Conservation (phyloP, 805 yeast species). For the Geotrichum ghanense region DNA sequence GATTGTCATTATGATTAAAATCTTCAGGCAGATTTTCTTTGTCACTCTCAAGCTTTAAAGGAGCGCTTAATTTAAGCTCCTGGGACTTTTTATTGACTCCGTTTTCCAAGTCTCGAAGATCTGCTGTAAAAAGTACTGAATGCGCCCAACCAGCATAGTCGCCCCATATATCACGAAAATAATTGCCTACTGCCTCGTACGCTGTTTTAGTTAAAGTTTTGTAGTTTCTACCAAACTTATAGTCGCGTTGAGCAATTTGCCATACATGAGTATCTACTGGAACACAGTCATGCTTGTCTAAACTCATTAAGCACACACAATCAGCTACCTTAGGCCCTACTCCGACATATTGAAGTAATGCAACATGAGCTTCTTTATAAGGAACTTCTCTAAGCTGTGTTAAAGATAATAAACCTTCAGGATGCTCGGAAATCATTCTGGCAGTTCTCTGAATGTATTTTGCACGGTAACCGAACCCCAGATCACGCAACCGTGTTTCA, state of each 20-base stretch:
- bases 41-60: neutral
- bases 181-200: conserved; percentile 45
- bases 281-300: conserved; percentile 76
- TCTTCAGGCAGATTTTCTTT: neutral
- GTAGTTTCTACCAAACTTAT: conserved; percentile 37
- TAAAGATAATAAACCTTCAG: conserved; percentile 20
- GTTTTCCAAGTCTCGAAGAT: conserved; percentile 57
- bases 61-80: too few relatives aligned
- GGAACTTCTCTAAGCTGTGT: conserved; percentile 31
- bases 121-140: conserved; percentile 83
- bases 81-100: conserved; percentile 47
- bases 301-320: conserved; percentile 85
- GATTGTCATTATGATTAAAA: too few relatives aligned
- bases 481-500: conserved; percentile 33
- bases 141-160: conserved; percentile 98
- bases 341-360: conserved; percentile 59
- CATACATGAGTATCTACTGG: conserved; percentile 95
- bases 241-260: conserved; percentile 78
- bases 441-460: conserved; percentile 79
- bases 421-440: conserved; percentile 31
- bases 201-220: conserved; percentile 39
- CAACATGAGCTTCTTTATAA: conserved; percentile 44
- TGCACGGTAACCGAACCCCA: conserved; percentile 83
- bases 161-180: conserved; percentile 69
- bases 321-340: conserved; percentile 99